Base-by-base conservation (phyloP, 2,329 filamentous ascomycete genomes). In the Daldinia sp. region DNA sequence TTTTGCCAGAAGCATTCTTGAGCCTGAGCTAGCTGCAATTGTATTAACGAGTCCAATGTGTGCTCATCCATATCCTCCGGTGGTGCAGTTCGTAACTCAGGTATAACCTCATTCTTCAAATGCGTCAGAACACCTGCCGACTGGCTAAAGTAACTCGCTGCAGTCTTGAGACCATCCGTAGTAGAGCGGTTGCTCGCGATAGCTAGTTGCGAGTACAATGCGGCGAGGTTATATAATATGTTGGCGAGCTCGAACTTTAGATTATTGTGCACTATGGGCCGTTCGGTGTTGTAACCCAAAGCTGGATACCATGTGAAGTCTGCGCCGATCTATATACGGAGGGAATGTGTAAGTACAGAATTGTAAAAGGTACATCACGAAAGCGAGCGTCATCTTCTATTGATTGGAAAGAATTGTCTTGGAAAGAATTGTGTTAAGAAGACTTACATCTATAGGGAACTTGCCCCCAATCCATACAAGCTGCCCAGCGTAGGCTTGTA, bases 1-100 rank as follows among this genome's bases (percentile, higher is more conserved):
- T 97, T 98, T 70, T 95, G 91, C 95, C 95, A 99, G 77, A 95
- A 98, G 75, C 94, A 98, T 79, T 99, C 95, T 74, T 99, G 95
- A 25, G 91, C 94, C 75, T 99, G 93, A 0, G 94, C 94, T 8
- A 99, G 84, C 75, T 96, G 87, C 27, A 99, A 83, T 75, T 94
- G 87, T 70, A 91, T 87, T 45, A 98, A 79, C 53, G 92, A 92
- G 71, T 94, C 91, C 48, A 99, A 82, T 0, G 94, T 97, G 72
- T 91, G 86, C 51, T 87, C 85, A 71, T 99, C 95, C 93, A 99
- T 96, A 74, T 99, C 95, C 74, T 98, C 95, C 1, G 95, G 94
- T 0, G 94, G 92, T 11, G 90, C 87, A 1, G 91, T 86, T 61
- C 93, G 90, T 71, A 98, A 82, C 70, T 97, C 93, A 1, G 93